Evolutionary conservation across 176 grass and related monocot genomes (phyloP).

Genomic region (Triticum dicoccoides): DNA sequence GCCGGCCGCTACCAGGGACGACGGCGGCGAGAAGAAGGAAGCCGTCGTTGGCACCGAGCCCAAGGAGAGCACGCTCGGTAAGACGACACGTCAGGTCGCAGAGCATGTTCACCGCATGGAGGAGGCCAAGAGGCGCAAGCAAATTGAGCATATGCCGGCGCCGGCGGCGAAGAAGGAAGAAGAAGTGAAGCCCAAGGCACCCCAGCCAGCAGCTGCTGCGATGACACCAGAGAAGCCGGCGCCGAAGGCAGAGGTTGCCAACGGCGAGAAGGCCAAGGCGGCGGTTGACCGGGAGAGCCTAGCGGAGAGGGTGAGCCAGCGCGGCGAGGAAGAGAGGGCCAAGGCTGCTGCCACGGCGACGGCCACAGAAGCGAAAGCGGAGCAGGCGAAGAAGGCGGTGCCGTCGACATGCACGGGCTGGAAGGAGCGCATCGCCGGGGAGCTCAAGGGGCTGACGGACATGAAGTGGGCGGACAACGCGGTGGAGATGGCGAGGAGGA

Average conservation of each 20-base stretch:
- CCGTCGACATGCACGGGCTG: neutral
- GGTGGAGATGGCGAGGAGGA: constrained; percentile 20
- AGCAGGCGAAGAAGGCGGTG: neutral
- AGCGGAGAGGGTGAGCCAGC: neutral
- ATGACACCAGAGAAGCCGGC: neutral
- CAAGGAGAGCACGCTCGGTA: neutral
- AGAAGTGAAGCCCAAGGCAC: neutral
- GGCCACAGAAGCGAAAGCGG: neutral
- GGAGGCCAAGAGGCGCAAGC: neutral
- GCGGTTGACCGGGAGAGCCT: neutral
- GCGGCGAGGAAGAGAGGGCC: neutral
- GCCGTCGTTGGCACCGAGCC: neutral
- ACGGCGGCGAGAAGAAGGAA: neutral
- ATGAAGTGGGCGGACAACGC: constrained; percentile 35
- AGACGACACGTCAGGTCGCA: neutral
- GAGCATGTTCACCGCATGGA: neutral
- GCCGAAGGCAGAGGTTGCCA: neutral
- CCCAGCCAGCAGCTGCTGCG: neutral
- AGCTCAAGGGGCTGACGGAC: neutral
- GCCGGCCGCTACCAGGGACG: neutral
- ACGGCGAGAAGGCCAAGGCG: neutral
- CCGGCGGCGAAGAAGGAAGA: neutral
- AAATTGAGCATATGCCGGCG: neutral
- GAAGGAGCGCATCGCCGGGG: constrained; percentile 16
- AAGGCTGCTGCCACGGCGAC: neutral